These are phyloP conservation scores for Neofusicoccum umdonicola DNA, from an alignment of 2,329 filamentous ascomycete species.

Conservation along the genomic window DNA sequence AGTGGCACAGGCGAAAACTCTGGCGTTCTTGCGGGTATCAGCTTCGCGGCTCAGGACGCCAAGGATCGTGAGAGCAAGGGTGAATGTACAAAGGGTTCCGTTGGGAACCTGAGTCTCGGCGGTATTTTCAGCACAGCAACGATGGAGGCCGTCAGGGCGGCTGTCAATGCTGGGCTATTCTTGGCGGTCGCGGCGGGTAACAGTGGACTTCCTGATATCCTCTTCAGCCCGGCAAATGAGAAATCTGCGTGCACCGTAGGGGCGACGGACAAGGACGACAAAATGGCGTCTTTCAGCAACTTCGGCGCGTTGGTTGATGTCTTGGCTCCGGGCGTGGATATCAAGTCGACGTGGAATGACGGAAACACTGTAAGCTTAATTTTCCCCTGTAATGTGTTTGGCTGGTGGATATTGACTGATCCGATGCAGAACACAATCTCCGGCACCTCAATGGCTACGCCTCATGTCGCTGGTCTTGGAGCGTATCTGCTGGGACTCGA, in stretches of 20 bases:
- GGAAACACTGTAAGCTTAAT: neutral
- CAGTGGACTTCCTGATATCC: slow-evolving; percentile 31
- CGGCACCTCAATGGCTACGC: slow-evolving; percentile 98
- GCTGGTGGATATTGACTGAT: neutral
- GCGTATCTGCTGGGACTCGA: slow-evolving; percentile 98
- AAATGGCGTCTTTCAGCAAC: slow-evolving; percentile 45
- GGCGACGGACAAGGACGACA: slow-evolving; percentile 42
- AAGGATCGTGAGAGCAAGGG: slow-evolving; percentile 44
- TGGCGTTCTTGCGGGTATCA: slow-evolving; percentile 51
- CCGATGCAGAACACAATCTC: slow-evolving; percentile 82
- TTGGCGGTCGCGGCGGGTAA: slow-evolving; percentile 48
- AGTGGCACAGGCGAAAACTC: slow-evolving; percentile 56
- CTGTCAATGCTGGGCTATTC: slow-evolving; percentile 42
- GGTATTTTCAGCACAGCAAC: slow-evolving; percentile 32
- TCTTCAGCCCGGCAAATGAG: slow-evolving; percentile 31
- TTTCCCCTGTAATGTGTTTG: neutral
- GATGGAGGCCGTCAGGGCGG: slow-evolving; percentile 24
- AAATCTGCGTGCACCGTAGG: slow-evolving; percentile 45
- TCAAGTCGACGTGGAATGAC: slow-evolving; percentile 49
- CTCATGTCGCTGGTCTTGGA: slow-evolving; percentile 91
- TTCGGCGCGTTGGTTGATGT: slow-evolving; percentile 54
- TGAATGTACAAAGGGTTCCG: slow-evolving; percentile 49
- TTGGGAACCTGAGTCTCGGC: slow-evolving; percentile 54
- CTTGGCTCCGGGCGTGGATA: slow-evolving; percentile 57
- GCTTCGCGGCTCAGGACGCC: slow-evolving; percentile 46